Base-by-base conservation (phyloP, 1,139 yeast species). In the Spathaspora sp. region DNA sequence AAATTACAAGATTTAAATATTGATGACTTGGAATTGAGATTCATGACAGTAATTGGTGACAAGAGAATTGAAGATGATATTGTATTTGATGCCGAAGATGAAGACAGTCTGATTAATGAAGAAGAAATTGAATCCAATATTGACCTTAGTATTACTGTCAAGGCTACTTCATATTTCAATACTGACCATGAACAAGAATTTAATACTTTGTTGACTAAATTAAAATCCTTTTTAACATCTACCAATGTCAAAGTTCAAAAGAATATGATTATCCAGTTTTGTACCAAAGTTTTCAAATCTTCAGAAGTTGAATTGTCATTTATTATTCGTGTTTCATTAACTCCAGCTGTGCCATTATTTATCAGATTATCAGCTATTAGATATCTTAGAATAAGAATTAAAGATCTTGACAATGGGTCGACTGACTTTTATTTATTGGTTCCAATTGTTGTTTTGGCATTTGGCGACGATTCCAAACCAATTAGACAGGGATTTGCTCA, bases 1-100 rank as follows among this genome's bases (percentile, higher is more conserved):
- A 60, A 64, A 4, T 61, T 67, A 1, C 49, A 56, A 38, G 52
- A 69, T 23, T 54, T 81, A 39, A 67, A 72, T 29, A 54, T 84
- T 17, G 78, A 78, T 36, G 74, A 79, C 11, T 74, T 89, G 53
- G 96, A 89, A 65, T 78, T 88, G 73, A 72, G 76, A 49, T 68
- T 88, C 43, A 86, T 87, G 68, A 73, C 84, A 1, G 82, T 89
- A 1, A 68, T 85, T 47, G 56, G 56, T 4, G 45, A 52, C n/a
- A 48, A 46, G 7, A 47, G 64, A 26, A 65, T 63, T 17, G 54
- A 56, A 23, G 64, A 60, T 39, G 55, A 56, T 20, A 65, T 56
- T n/a, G 67, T 63, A 39, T 56, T 55, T 41, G 61, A 58, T 38
- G 59, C 54, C 4, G 61, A 53, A 31, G 60, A 54, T 39, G 63